Conservation (phyloP, 2,329 filamentous ascomycete species). For the Aspergillus hiratsukae region DNA sequence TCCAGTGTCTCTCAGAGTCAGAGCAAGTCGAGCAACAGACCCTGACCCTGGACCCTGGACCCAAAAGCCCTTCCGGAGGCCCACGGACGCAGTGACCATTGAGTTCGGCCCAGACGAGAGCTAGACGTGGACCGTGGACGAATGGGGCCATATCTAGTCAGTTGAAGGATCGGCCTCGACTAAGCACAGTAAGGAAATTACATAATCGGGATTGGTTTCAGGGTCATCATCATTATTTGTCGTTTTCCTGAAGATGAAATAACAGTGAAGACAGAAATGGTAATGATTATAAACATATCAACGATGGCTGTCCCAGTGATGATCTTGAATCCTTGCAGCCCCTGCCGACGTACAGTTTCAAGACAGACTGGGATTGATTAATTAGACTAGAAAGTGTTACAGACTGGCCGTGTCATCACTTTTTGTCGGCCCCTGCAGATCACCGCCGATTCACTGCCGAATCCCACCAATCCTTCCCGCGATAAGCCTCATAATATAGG, state of each 20-base stretch:
- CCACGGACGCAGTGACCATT: too few species aligned
- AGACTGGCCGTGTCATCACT: too few species aligned
- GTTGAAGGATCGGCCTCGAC: background rate
- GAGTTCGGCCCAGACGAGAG: too few species aligned
- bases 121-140: too few species aligned
- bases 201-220: background rate
- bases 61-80: background rate
- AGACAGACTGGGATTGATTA: background rate
- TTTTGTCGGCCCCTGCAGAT: background rate
- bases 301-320: background rate
- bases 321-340: background rate
- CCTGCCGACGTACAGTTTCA: background rate
- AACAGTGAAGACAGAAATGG: background rate
- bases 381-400: background rate
- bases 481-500: slow-evolving; percentile 5
- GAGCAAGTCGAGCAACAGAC: too few species aligned
- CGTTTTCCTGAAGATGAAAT: too few species aligned
- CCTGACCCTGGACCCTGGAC: background rate
- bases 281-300: background rate
- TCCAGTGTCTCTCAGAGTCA: background rate
- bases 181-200: background rate
- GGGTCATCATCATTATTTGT: background rate
- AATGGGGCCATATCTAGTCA: background rate
- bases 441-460: background rate
- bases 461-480: slow-evolving; percentile 5